Conservation (phyloP, 495 filamentous ascomycete species). For the Lasiosphaeris hirsuta region DNA sequence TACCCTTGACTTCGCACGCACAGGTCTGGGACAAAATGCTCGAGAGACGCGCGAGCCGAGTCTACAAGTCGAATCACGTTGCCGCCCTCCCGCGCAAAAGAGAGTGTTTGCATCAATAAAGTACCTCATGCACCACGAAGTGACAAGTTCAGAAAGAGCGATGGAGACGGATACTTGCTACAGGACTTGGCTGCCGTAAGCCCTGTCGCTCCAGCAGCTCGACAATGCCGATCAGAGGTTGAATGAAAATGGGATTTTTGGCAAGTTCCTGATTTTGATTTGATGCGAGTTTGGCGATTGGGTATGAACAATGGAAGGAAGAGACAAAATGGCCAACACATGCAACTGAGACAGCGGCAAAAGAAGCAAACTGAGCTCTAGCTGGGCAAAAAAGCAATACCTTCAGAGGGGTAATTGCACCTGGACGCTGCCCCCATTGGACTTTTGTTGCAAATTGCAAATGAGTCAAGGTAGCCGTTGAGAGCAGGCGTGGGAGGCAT, state of each 20-base stretch:
- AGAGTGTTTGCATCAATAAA: background rate
- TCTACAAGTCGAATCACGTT: constrained; percentile 3
- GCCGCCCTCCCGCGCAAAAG: constrained; percentile 1
- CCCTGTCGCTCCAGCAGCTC: too few species aligned
- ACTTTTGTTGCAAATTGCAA: background rate
- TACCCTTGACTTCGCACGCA: background rate
- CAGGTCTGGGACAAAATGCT: background rate
- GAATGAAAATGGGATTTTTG: too few species aligned
- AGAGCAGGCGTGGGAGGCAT: too few species aligned
- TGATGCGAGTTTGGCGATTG: too few species aligned
- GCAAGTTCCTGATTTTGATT: too few species aligned
- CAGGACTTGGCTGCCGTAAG: too few species aligned
- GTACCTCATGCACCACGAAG: background rate
- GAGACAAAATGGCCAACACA: too few species aligned
- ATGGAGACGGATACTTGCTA: background rate
- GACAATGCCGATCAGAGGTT: too few species aligned
- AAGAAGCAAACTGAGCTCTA: too few species aligned
- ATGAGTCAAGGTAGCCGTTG: background rate
- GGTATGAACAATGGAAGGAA: too few species aligned
- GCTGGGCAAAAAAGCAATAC: background rate
- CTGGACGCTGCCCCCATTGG: background rate
- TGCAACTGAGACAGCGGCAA: too few species aligned
- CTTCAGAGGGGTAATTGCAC: background rate
- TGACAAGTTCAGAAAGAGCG: background rate
- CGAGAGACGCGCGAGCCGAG: background rate